Percentiles rank a stretch among this genome's conserved stretches.
These are phyloP conservation scores for Anisodus tanguticus DNA, from an alignment of 257 asterid genomes.

Conservation along the genomic window DNA sequence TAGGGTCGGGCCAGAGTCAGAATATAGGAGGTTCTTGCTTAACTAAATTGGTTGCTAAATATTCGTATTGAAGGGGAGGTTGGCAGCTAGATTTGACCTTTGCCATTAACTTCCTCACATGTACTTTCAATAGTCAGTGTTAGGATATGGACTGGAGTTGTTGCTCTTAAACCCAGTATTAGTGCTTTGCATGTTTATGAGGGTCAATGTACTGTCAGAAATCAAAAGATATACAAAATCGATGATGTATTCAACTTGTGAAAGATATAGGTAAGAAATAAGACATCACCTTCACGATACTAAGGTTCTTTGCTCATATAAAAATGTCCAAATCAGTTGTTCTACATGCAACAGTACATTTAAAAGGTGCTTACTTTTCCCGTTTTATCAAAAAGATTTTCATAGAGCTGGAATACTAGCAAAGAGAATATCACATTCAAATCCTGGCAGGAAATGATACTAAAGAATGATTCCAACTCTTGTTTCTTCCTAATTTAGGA, in stretches of 20 bases:
- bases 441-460: too few relatives aligned
- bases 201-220: background rate
- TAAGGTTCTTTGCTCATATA: background rate
- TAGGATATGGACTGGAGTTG: background rate
- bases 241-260: background rate
- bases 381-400: too few relatives aligned
- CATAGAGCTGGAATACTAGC: too few relatives aligned
- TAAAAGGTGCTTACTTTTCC: background rate
- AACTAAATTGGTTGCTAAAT: background rate
- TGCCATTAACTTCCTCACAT: background rate
- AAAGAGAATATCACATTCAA: too few relatives aligned
- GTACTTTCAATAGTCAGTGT: background rate
- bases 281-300: background rate
- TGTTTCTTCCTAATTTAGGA: too few relatives aligned
- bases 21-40: conserved; percentile 20
- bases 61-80: background rate
- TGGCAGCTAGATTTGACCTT: background rate
- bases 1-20: too few relatives aligned
- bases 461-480: too few relatives aligned
- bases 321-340: background rate
- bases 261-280: background rate
- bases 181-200: background rate
- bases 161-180: background rate
- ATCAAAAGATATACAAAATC: background rate
- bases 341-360: background rate